Evolutionary conservation across 2,329 filamentous ascomycete species (phyloP).

Genomic region (Sarocladium brachiariae): DNA sequence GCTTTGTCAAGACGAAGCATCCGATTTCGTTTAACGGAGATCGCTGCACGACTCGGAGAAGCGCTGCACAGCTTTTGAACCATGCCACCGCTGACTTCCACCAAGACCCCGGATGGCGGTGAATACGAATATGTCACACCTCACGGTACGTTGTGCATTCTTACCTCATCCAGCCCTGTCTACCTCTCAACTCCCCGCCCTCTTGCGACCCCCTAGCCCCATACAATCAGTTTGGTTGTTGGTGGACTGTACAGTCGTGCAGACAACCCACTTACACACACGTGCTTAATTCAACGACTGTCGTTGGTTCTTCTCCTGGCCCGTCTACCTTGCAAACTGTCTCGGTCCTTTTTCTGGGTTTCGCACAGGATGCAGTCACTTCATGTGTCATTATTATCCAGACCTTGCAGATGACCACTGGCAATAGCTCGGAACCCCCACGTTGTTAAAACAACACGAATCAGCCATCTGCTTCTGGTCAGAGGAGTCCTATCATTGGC

Average conservation of each 20-base stretch:
- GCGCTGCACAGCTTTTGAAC: background rate
- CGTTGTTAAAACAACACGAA: background rate
- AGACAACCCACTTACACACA: background rate
- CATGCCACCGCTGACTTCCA: slow-evolving; percentile 1
- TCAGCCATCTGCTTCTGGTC: too few relatives aligned
- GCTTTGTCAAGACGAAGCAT: background rate
- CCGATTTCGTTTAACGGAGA: background rate
- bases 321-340: background rate
- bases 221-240: background rate
- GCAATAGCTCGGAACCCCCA: slow-evolving; percentile 14
- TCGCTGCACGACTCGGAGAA: background rate
- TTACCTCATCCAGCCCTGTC: too few relatives aligned
- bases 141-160: slow-evolving; percentile 41
- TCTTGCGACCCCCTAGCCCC: background rate
- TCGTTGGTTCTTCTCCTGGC: slow-evolving; percentile 4
- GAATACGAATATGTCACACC: slow-evolving; percentile 41
- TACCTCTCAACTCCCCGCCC: slow-evolving; percentile 7
- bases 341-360: background rate
- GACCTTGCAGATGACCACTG: background rate
- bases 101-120: slow-evolving; percentile 18
- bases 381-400: too few relatives aligned
- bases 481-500: background rate
- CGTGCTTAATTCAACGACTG: slow-evolving; percentile 10
- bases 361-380: slow-evolving; percentile 20
- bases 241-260: background rate